Base-by-base conservation (phyloP, 352 stramenopile species). In the Phytophthora foliorum region DNA sequence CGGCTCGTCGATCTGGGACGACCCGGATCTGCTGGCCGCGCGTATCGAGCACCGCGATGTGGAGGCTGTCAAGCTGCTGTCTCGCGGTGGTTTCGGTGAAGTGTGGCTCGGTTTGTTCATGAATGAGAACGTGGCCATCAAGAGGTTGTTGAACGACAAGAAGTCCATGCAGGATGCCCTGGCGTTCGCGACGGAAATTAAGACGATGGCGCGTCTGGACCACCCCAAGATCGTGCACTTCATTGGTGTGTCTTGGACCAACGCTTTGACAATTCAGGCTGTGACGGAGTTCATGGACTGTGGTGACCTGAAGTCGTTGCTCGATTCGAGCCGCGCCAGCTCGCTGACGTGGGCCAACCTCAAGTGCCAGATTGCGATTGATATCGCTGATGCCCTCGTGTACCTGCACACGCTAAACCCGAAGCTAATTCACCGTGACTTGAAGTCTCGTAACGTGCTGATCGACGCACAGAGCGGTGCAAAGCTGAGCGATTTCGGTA, bases 271-370 rank as follows among this genome's bases (percentile, higher is more conserved):
- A 0, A 89, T 93, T 36, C 79, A 89, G 58, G 77, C 78, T 8
- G 66, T 93, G 39, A 89, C 74, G 0, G 85, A 91, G 52, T 91
- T 87, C 44, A 90, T 91, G 81, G 81, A 93, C 64, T 84, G 80
- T 24, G 85, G 82, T 16, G 81, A 93, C 41, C 61, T 93, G 14
- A 78, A 79, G 29, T 78, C 72, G 57, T 57, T 88, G 11, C 60
- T 93, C 2, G 67, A 83, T 51, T 87, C 72, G 17, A 74, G 32
- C 5, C 62, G 71, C 42, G 65, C 77, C 3, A 67, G 52, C 14
- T 78, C 71, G 32, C 60, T 91, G 24, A 86, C 81, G 25, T 91
- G 82, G 82, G 67, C 69, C 14, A 83, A 89, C 41, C 50, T 82
- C 24, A 94, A 93, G 70, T 87, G 81, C 48, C 78, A 90, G 57